phyloP scores from a whole-genome alignment of 306 rosid genomes.

The Amphicarpaea edgeworthii region DNA sequence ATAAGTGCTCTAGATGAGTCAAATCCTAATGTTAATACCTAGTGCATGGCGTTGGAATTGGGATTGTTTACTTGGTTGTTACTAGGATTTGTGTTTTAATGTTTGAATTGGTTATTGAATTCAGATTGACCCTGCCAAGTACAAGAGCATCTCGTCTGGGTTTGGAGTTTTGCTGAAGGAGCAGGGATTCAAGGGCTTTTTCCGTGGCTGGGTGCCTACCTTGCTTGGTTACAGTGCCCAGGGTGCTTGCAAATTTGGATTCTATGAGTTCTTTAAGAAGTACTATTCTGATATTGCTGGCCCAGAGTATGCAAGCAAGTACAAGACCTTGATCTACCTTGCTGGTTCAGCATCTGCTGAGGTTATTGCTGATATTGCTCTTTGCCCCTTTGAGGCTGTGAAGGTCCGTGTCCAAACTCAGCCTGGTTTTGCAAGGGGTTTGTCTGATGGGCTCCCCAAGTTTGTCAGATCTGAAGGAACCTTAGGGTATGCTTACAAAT shows the following conservation, averaged over 20 bases:
- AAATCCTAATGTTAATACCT: neutral
- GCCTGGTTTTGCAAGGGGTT: conserved; percentile 95
- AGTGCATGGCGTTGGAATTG: neutral
- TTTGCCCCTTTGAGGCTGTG: conserved; percentile 97
- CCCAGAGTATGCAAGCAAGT: conserved; percentile 91
- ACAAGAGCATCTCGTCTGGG: conserved; percentile 87
- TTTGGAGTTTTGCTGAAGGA: conserved; percentile 91
- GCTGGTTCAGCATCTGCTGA: conserved; percentile 99
- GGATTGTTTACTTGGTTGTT: neutral
- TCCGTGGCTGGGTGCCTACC: conserved; percentile 99
- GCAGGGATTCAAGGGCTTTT: conserved; percentile 90
- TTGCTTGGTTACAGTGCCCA: conserved; percentile 97
- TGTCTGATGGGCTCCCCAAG: conserved; percentile 90
- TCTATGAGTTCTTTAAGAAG: conserved; percentile 95
- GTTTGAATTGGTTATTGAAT: conserved; percentile 34
- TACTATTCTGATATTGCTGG: conserved; percentile 96
- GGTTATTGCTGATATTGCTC: conserved; percentile 92
- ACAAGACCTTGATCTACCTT: conserved; percentile 97
- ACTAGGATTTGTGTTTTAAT: neutral
- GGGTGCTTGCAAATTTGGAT: conserved; percentile 98
- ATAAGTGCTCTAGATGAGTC: neutral
- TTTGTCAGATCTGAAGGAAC: conserved; percentile 89
- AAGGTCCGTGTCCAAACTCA: conserved; percentile 98
- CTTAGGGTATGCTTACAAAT: conserved; percentile 67
- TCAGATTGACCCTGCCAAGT: conserved; percentile 93